A percentile compares a stretch with the other conserved stretches of the same genome.
phyloP scores from a whole-genome alignment of 2,329 filamentous ascomycete genomes.

The Phoma sp. region DNA sequence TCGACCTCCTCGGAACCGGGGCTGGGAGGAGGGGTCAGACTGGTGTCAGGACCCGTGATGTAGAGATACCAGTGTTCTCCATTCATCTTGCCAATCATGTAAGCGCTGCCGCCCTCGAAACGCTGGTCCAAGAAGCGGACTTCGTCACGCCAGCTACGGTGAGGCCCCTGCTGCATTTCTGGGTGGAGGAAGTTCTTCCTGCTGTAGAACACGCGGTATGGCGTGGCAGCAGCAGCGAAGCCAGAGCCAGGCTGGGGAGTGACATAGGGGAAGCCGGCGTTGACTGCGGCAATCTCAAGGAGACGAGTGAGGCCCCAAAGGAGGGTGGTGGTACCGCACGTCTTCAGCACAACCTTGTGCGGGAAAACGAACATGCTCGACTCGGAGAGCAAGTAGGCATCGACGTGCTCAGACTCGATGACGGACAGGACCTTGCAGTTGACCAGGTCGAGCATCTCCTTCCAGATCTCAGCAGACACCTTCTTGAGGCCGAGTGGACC shows the following conservation, averaged over 20 bases:
- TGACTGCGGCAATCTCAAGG: constrained; percentile 84
- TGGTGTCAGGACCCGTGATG: constrained; percentile 83
- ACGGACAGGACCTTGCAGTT: constrained; percentile 98
- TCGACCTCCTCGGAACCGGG: constrained; percentile 61
- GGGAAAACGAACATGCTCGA: constrained; percentile 99
- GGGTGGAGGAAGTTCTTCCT: constrained; percentile 98
- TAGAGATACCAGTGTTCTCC: constrained; percentile 99
- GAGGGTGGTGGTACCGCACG: constrained; percentile 94
- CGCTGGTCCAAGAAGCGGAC: constrained; percentile 90
- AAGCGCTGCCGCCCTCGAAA: constrained; percentile 91
- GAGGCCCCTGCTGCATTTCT: constrained; percentile 89
- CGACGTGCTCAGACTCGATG: constrained; percentile 89
- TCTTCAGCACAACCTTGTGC: constrained; percentile 99
- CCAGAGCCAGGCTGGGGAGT: constrained; percentile 71
- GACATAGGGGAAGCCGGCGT: constrained; percentile 87
- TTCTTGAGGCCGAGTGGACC: constrained; percentile 82
- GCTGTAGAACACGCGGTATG: constrained; percentile 97
- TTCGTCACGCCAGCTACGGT: constrained; percentile 97
- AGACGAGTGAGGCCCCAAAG: constrained; percentile 88
- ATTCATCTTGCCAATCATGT: constrained; percentile 99
- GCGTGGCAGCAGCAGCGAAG: constrained; percentile 78
- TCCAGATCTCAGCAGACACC: constrained; percentile 85
- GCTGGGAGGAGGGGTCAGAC: constrained; percentile 81
- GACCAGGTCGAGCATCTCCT: constrained; percentile 95
- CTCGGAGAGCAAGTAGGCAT: constrained; percentile 96